phyloP scores from a whole-genome alignment of 2,329 filamentous ascomycete species.

The Claviceps digitariae region DNA sequence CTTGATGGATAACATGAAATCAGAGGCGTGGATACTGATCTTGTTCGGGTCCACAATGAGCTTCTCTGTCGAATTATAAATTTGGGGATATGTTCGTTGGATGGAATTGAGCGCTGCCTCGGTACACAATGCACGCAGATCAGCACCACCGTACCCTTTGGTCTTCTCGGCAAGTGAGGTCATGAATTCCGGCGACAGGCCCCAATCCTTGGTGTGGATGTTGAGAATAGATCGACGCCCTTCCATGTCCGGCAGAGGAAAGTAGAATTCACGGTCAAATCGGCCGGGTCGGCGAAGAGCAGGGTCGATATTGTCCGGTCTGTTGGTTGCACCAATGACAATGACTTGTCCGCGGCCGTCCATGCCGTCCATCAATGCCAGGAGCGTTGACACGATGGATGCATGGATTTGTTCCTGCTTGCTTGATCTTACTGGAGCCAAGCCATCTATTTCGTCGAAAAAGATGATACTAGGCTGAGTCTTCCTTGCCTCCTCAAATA shows the following conservation, averaged over 20 bases:
- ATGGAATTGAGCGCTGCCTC: conserved; percentile 94
- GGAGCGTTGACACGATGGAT: conserved; percentile 88
- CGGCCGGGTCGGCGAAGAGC: conserved; percentile 87
- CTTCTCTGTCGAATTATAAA: conserved; percentile 83
- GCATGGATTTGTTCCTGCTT: conserved; percentile 99
- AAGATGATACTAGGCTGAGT: conserved; percentile 99
- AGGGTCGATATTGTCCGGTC: conserved; percentile 91
- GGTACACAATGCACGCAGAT: conserved; percentile 84
- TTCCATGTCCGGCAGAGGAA: conserved; percentile 72
- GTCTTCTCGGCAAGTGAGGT: conserved; percentile 72
- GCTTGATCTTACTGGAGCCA: conserved; percentile 90
- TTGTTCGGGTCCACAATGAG: conserved; percentile 73
- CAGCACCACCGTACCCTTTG: conserved; percentile 93
- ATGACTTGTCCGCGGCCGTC: conserved; percentile 97
- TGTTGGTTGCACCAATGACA: conserved; percentile 96
- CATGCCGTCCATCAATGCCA: conserved; percentile 96
- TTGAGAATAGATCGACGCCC: conserved; percentile 78
- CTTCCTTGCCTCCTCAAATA: conserved; percentile 92
- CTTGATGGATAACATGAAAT: conserved; percentile 95
- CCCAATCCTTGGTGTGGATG: conserved; percentile 93
- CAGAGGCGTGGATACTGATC: conserved; percentile 78
- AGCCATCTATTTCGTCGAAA: conserved; percentile 95
- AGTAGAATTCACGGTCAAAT: conserved; percentile 97
- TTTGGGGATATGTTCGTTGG: conserved; percentile 89
- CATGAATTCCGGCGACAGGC: conserved; percentile 68